phyloP scores from a whole-genome alignment of 176 grass and related monocot species.

The Bothriochloa decipiens region DNA sequence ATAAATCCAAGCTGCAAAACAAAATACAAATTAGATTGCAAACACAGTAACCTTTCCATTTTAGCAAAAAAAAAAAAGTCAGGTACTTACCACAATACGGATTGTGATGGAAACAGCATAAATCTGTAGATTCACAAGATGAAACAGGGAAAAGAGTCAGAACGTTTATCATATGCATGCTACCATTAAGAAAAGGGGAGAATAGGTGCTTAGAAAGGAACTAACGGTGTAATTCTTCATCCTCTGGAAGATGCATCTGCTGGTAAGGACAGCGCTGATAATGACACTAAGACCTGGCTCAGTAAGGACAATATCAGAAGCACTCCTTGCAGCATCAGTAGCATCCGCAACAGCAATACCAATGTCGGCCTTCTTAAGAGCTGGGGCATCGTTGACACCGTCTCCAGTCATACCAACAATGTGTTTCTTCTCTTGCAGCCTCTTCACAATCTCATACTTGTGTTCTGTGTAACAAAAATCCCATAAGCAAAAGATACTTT shows the following conservation, averaged over 20 bases:
- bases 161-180: slow-evolving; percentile 7
- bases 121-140: slow-evolving; percentile 56
- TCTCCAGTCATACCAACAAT: slow-evolving; percentile 98
- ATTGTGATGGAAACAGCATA: slow-evolving; percentile 99
- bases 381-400: slow-evolving; percentile 96
- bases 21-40: slow-evolving; percentile 15
- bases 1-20: slow-evolving; percentile 79
- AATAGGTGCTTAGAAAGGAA: slow-evolving; percentile 3
- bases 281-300: slow-evolving; percentile 98
- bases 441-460: slow-evolving; percentile 99
- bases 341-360: slow-evolving; percentile 97
- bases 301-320: slow-evolving; percentile 94
- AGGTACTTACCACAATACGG: slow-evolving; percentile 87
- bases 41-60: neutral
- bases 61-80: neutral
- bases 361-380: slow-evolving; percentile 95
- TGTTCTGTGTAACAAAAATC: slow-evolving; percentile 67
- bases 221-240: slow-evolving; percentile 99
- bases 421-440: slow-evolving; percentile 94
- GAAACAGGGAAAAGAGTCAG: slow-evolving; percentile 22
- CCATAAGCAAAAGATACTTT: neutral
- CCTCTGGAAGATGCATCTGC: slow-evolving; percentile 98
- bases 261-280: slow-evolving; percentile 94
- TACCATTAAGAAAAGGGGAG: neutral
- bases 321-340: slow-evolving; percentile 90